Base-by-base conservation (phyloP, 352 stramenopile species). In the Globisporangium rhizosaccharum region DNA sequence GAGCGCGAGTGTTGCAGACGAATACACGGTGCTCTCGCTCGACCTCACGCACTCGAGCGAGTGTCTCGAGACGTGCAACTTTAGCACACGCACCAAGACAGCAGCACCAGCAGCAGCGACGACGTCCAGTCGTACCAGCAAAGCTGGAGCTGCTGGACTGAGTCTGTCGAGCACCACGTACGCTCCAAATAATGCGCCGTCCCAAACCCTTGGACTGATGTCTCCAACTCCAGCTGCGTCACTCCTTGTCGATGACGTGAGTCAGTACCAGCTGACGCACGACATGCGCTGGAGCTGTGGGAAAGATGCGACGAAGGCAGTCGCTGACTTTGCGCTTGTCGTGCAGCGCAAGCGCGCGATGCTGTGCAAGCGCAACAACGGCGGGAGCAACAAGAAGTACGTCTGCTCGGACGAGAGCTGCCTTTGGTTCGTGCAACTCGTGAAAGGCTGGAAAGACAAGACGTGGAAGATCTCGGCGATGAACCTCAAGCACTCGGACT, bases 381-480 rank as follows among this genome's bases (percentile, higher is more conserved):
- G 83, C 15, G 83, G 83, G 7, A 88, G 80, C 68, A 90, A 92
- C 71, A 92, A 92, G 54, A 92, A 92, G 55, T 92, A 92, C 48
- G 71, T 92, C 56, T 92, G 83, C 52, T 92, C 83, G 33, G 80
- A 88, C 45, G 79, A 87, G 15, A 61, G 67, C 5, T 92, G 83
- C 26, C 59, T 89, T 3, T 92, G 80, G 83, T 92, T 90, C 59
- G 80, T 90, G 28, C 79, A 85, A 59, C 68, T 89, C 17, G 75
- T 89, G 20, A 85, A 86, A 55, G 80, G 79, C 1, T 90, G 79
- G 74, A 92, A 92, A 63, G 83, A 77, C 37, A 90, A 92, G 68
- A 92, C 78, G 63, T 92, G 83, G 83, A 92, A 90, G 59, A 92
- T 92, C 66, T 90, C 83, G 42, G 73, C 79, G 17, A 92, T 90